Conservation (phyloP, 78 protist species). For the Dictyostelium purpureum region DNA sequence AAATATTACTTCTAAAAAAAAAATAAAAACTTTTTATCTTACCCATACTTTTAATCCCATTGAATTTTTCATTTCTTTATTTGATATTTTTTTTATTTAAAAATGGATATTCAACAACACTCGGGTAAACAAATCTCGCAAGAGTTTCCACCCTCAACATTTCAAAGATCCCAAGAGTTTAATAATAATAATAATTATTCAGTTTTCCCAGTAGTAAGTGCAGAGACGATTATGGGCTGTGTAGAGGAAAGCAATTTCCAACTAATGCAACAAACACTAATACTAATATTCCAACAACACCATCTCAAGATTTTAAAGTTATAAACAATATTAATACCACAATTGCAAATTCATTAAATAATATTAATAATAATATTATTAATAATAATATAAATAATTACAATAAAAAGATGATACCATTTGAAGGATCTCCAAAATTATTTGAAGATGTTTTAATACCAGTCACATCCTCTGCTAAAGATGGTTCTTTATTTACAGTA, state of each 20-base stretch:
- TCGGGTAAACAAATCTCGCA: background rate
- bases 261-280: background rate
- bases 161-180: slow-evolving; percentile 2
- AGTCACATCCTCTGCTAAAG: slow-evolving; percentile 14
- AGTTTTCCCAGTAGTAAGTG: background rate
- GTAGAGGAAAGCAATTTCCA: background rate
- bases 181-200: background rate
- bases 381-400: too few relatives aligned
- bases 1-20: background rate
- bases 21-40: background rate
- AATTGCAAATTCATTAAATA: background rate
- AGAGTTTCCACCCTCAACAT: background rate
- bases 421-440: slow-evolving; percentile 19
- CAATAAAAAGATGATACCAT: too few relatives aligned
- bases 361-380: background rate
- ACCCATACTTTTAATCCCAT: too few relatives aligned
- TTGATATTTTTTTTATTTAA: background rate
- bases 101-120: slow-evolving; percentile 18
- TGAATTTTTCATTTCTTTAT: too few relatives aligned
- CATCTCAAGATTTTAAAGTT: background rate
- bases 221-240: background rate
- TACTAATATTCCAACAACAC: background rate
- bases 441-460: slow-evolving; percentile 70
- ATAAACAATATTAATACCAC: background rate
- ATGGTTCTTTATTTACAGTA: slow-evolving; percentile 32